These are phyloP conservation scores for Citrullus colocynthis DNA, from an alignment of 306 rosid genomes.

Conservation along the genomic window DNA sequence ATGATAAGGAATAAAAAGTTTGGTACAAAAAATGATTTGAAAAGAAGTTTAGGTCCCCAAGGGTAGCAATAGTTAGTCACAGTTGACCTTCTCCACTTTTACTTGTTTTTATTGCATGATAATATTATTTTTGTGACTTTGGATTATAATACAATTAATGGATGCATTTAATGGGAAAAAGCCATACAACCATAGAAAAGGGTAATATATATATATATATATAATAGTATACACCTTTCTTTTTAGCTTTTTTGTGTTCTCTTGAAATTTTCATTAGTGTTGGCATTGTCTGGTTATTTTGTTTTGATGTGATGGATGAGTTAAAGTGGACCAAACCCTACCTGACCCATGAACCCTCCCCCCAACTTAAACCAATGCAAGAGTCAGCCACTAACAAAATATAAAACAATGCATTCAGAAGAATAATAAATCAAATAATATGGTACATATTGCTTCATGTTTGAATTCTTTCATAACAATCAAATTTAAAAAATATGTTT, in stretches of 20 bases:
- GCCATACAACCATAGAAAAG: constrained; percentile 5
- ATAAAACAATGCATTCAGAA: too few species aligned
- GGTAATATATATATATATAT: background rate
- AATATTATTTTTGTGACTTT: background rate
- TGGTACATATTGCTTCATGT: background rate
- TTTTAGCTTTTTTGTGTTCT: constrained; percentile 9
- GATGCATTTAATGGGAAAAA: background rate
- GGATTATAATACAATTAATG: background rate
- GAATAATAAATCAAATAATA: constrained; percentile 5
- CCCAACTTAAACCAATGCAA: constrained; percentile 32
- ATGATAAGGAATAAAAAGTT: background rate
- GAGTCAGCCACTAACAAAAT: constrained; percentile 49
- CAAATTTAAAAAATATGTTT: background rate
- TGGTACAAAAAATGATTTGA: background rate
- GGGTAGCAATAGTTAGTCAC: background rate
- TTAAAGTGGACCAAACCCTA: constrained; percentile 39
- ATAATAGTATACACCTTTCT: background rate
- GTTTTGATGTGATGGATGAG: constrained; percentile 36
- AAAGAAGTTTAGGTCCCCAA: background rate
- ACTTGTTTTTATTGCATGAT: background rate
- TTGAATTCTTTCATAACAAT: background rate
- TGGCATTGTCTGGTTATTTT: constrained; percentile 35
- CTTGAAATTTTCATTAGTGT: constrained; percentile 21
- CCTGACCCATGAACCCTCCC: constrained; percentile 21
- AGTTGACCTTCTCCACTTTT: constrained; percentile 8